Evolutionary conservation across 1,284 basidiomycete species (phyloP).

Genomic region (Leccinum subrobustum): DNA sequence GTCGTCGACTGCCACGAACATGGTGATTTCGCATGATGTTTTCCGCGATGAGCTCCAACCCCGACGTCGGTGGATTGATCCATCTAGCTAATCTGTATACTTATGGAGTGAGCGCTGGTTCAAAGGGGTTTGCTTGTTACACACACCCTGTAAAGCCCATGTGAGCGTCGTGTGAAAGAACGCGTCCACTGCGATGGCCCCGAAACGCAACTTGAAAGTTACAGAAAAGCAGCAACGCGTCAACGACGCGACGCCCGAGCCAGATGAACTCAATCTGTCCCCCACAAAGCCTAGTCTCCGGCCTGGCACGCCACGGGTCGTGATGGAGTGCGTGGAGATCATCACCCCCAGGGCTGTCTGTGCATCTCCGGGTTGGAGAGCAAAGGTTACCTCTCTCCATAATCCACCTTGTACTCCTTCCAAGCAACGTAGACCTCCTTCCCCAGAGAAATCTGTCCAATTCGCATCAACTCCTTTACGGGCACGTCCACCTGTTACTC

Average conservation of each 20-base stretch:
- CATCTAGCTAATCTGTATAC: slow-evolving; percentile 65
- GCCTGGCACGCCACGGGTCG: slow-evolving; percentile 24
- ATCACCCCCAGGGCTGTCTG: slow-evolving; percentile 23
- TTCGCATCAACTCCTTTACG: slow-evolving; percentile 30
- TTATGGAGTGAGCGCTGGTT: slow-evolving; percentile 6
- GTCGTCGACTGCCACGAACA: slow-evolving; percentile 38
- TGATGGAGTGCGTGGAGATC: slow-evolving; percentile 45
- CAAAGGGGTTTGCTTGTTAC: not conserved
- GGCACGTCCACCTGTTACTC: slow-evolving; percentile 20
- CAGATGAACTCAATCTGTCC: slow-evolving; percentile 39
- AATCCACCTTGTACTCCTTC: slow-evolving; percentile 28
- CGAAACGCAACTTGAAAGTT: slow-evolving; percentile 47
- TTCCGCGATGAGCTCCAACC: slow-evolving; percentile 61
- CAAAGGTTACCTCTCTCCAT: not conserved
- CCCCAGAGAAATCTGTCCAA: slow-evolving; percentile 3
- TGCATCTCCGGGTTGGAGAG: slow-evolving; percentile 16
- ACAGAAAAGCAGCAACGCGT: slow-evolving; percentile 8
- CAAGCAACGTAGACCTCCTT: slow-evolving; percentile 1
- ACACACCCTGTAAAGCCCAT: slow-evolving; percentile 69
- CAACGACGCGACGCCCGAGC: slow-evolving; percentile 17
- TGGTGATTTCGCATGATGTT: slow-evolving; percentile 72
- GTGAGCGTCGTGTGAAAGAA: slow-evolving; percentile 26
- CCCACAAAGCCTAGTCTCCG: slow-evolving; percentile 34
- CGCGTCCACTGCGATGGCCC: slow-evolving; percentile 38
- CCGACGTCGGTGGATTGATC: slow-evolving; percentile 73